These are phyloP conservation scores for Metschnikowia colocasiae DNA, from an alignment of 805 yeast species.

Conservation along the genomic window DNA sequence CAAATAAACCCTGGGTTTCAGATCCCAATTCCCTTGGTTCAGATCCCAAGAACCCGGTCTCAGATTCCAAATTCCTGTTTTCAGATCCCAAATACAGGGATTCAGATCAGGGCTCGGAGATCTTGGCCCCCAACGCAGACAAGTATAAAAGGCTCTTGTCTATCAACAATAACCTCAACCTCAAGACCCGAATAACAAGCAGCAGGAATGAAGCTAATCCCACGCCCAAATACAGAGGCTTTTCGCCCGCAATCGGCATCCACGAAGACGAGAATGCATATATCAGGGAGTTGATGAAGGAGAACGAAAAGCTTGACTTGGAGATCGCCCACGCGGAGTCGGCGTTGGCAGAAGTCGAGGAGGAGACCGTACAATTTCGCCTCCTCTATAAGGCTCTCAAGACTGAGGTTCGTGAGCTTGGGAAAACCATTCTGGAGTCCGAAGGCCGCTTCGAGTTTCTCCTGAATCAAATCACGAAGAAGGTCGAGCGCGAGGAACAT, in stretches of 20 bases:
- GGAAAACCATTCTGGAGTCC: constrained; percentile 9
- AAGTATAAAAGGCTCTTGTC: constrained; percentile 12
- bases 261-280: constrained; percentile 1
- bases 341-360: constrained; percentile 6
- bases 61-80: too few relatives aligned
- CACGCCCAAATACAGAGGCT: not conserved
- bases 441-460: constrained; percentile 21
- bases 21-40: too few relatives aligned
- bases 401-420: constrained; percentile 8
- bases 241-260: not conserved
- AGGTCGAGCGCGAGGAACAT: constrained; percentile 29
- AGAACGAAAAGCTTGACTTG: constrained; percentile 18
- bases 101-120: too few relatives aligned
- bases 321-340: constrained; percentile 17
- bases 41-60: too few relatives aligned
- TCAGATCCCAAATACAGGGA: too few relatives aligned
- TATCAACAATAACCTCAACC: constrained; percentile 15
- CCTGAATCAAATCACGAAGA: constrained; percentile 27
- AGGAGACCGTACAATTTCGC: constrained; percentile 10
- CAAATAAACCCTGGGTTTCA: not conserved
- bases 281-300: not conserved
- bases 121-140: constrained; percentile 4
- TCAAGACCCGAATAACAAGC: constrained; percentile 7
- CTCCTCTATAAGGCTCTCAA: constrained; percentile 11
- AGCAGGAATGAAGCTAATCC: not conserved